A percentile compares a stretch with the other conserved stretches of the same genome.
These are phyloP conservation scores for Aspergillus cristatus DNA, from an alignment of 495 filamentous ascomycete genomes.

Conservation along the genomic window DNA sequence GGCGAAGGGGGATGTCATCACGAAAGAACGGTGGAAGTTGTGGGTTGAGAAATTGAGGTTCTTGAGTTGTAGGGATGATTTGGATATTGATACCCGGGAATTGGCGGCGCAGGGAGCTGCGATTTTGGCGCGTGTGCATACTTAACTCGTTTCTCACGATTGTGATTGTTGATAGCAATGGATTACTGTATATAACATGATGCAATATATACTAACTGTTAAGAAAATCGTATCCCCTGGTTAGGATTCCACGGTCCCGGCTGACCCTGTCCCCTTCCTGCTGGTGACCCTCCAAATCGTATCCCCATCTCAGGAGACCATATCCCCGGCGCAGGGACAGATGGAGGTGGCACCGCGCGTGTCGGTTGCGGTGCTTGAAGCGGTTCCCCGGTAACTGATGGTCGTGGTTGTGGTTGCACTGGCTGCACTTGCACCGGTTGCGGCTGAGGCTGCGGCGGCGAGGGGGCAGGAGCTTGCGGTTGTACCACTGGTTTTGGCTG, in stretches of 20 bases:
- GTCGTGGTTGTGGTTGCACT: conserved; percentile 11
- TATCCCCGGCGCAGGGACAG: conserved; percentile 45
- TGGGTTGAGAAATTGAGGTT: conserved; percentile 11
- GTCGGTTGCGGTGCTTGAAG: conserved; percentile 48
- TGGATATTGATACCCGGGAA: conserved; percentile 9
- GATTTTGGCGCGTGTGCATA: conserved; percentile 11
- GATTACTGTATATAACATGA: not conserved
- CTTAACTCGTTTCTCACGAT: not conserved
- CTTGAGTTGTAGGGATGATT: conserved; percentile 10
- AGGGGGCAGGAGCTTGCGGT: not conserved
- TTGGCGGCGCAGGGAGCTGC: conserved; percentile 14
- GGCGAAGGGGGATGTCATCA: conserved; percentile 1
- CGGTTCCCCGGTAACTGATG: conserved; percentile 19
- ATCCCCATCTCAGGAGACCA: conserved; percentile 78
- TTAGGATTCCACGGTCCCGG: conserved; percentile 50
- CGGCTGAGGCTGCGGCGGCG: conserved; percentile 2
- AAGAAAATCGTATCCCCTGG: conserved; percentile 56
- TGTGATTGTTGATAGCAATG: not conserved
- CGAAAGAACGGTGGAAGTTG: conserved; percentile 6
- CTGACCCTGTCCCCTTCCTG: conserved; percentile 9
- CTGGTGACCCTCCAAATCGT: conserved; percentile 44
- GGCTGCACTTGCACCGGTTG: conserved; percentile 4
- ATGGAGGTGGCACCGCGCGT: conserved; percentile 44
- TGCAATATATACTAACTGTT: conserved; percentile 2
- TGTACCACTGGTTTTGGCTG: conserved; percentile 13